Base-by-base conservation (phyloP, 2,329 filamentous ascomycete genomes). In the Colletotrichum horii region DNA sequence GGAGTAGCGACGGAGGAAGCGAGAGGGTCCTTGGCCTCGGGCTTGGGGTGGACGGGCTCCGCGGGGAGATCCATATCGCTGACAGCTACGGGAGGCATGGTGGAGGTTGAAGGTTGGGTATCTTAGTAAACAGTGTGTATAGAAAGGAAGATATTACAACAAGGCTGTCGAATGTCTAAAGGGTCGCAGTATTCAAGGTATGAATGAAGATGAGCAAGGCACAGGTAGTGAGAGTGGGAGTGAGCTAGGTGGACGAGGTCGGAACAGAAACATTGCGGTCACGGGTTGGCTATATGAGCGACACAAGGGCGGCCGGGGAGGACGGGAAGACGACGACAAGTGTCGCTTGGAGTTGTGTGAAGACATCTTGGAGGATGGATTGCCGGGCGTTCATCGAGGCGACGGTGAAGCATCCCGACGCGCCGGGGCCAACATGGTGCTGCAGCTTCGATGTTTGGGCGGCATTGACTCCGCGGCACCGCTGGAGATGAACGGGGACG, bases 1-100 rank as follows among this genome's bases (percentile, higher is more conserved):
- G 76, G 76, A 8, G 79, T 80, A 6, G 81, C 66, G 12, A 79
- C 67, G 55, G 77, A 79, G 70, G 79, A 80, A 55, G 83, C 78
- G 8, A 83, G 81, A 12, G 83, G 82, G 61, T 82, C 80, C 38
- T 77, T 79, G 1, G 81, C 81, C 64, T 84, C 81, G 11, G 83
- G 82, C 15, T 74, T 67, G 11, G 76, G 76, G 19, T 71, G 66
- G 43, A 81, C 77, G 19, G 75, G 76, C 34, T 79, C 74, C 28
- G 78, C n/a, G 24, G 78, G 81, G 38, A 83, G 79, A 61, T 82
- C 80, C 65, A 81, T 78, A 64, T 83, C 81, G 74, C 78, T 79
- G 28, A 82, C 77, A 69, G 82, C 78, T 76, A 79, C 77, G 43
- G 81, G 79, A 69, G 76, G 67, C 66, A 75, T 75, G 4, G 58